Percentiles rank a stretch among this genome's conserved stretches.
These are phyloP conservation scores for Teunomyces panamensis DNA, from an alignment of 805 yeast genomes.

Conservation along the genomic window DNA sequence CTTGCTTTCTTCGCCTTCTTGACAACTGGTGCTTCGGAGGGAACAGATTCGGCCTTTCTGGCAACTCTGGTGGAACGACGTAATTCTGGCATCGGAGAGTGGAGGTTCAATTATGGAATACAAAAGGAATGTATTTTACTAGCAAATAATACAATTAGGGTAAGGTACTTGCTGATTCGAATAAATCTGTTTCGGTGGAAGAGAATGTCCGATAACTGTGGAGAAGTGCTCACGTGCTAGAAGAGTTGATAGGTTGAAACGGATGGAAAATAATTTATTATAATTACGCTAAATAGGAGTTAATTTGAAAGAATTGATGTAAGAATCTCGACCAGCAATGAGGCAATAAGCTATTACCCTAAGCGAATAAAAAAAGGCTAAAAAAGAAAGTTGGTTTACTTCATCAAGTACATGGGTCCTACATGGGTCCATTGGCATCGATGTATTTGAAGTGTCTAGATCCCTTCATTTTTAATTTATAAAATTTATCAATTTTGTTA, in stretches of 20 bases:
- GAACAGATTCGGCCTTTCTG: conserved; percentile 11
- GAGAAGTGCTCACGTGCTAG: background rate
- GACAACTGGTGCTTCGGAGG: conserved; percentile 11
- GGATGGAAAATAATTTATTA: background rate
- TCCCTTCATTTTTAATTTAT: too few relatives aligned
- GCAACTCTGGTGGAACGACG: conserved; percentile 37
- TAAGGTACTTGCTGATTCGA: background rate
- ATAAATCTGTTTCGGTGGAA: background rate
- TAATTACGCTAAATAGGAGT: background rate
- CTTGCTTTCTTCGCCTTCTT: conserved; percentile 10
- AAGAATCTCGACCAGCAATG: too few relatives aligned
- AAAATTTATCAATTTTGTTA: too few relatives aligned
- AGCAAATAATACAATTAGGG: background rate
- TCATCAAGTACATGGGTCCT: too few relatives aligned
- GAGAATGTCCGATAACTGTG: background rate
- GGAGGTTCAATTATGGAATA: background rate
- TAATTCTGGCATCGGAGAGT: conserved; percentile 29
- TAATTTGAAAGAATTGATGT: too few relatives aligned
- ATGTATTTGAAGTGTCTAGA: too few relatives aligned
- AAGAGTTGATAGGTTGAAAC: background rate
- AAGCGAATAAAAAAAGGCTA: too few relatives aligned
- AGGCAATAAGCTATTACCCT: too few relatives aligned
- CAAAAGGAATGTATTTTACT: background rate
- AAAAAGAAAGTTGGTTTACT: too few relatives aligned
- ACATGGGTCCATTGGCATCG: too few relatives aligned